Evolutionary conservation across 441 rosid species (phyloP), one percentile per base, ranked within the genome.

Genomic region (Croton laevigatus): DNA sequence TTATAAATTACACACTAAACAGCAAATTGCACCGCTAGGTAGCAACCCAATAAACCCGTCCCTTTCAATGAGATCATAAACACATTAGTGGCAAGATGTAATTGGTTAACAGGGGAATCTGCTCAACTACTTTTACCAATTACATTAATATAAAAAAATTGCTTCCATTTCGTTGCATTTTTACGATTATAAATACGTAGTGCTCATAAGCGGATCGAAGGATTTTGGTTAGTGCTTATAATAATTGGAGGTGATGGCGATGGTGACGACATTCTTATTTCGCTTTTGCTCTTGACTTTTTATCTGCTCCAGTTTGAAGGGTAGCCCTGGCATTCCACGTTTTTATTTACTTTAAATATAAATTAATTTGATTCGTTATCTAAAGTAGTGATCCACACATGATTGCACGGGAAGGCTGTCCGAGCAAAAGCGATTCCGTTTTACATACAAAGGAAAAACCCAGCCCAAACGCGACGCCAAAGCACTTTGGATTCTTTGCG

Each of bases 401-500:
- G 66, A 36, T 38, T 40, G 46, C 48, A 14, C 3, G 3, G 17
- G 69, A 68, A 46, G 69, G 46, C 37, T 8, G 53, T 14, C 2
- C 6, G n/a, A 5, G 61, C 59, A 54, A 70, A 66, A 70, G 74
- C 68, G 37, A 46, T 42, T 61, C 59, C 59, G 45, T 72, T 65
- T 68, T 44, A 23, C 5, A 9, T 2, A 54, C 53, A 8, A 22
- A 58, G 16, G 17, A 5, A 65, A 57, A 55, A 37, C 53, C 4
- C n/a, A 13, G 6, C 0, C 16, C 49, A 23, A 13, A 3, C 0
- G 12, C 49, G n/a, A 20, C 22, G 46, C 60, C 37, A 52, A n/a
- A 58, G 7, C 32, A 48, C 81, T 44, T 75, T 3, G 78, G 77
- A 78, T 80, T 73, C 81, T 60, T 80, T 76, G 65, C 79, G 40